These are phyloP conservation scores for Prunella vulgaris DNA, from an alignment of 257 asterid species.

Conservation along the genomic window DNA sequence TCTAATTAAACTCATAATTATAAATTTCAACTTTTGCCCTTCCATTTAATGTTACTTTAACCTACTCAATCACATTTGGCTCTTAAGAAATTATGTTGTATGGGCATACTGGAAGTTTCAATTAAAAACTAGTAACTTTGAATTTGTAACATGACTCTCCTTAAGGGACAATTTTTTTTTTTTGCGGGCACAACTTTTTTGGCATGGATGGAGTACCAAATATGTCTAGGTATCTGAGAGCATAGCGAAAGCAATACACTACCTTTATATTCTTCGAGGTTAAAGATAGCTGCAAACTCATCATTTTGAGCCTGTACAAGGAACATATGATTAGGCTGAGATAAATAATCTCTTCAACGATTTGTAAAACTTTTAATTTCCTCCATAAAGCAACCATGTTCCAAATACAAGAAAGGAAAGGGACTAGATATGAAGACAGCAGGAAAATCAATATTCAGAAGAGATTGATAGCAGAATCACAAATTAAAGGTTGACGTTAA, in stretches of 20 bases:
- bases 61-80: neutral
- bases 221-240: neutral
- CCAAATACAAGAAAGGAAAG: neutral
- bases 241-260: constrained; percentile 14
- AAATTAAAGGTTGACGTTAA: neutral
- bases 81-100: neutral
- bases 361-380: constrained; percentile 1
- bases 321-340: constrained; percentile 10
- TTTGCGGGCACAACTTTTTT: neutral
- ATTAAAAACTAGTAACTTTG: neutral
- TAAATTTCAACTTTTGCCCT: neutral
- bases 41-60: neutral
- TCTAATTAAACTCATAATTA: neutral
- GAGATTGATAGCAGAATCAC: constrained; percentile 1
- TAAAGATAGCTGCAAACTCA: constrained; percentile 73
- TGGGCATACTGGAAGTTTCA: neutral
- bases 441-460: constrained; percentile 3
- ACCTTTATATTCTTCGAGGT: constrained; percentile 98
- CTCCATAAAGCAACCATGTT: neutral
- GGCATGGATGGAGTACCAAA: neutral
- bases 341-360: constrained; percentile 1
- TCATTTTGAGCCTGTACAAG: constrained; percentile 72
- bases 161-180: neutral
- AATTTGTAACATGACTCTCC: neutral
- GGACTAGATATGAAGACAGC: neutral